Base-by-base conservation (phyloP, 78 protist species). In the Capsaspora owczarzaki region DNA sequence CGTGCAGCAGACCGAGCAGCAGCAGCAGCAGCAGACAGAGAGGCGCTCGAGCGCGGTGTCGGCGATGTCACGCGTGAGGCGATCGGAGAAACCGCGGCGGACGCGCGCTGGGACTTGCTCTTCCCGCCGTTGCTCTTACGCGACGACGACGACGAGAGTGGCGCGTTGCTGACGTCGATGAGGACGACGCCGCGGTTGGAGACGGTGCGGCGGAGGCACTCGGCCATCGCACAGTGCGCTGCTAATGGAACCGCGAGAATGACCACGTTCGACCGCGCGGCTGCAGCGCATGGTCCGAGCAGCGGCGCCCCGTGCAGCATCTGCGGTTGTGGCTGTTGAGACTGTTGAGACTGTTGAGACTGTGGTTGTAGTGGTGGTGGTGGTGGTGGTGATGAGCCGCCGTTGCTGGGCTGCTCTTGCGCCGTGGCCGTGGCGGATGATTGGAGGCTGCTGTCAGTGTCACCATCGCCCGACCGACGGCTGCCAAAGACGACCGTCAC, bases 141-240 rank as follows among this genome's bases (percentile, higher is more conserved):
- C n/a, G n/a, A n/a, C n/a, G n/a, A n/a, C n/a, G n/a, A n/a, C n/a
- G n/a, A n/a, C n/a, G n/a, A n/a, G 66, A 56, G 4, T 2, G 66
- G 66, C 35, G 66, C 66, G 14, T 56, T 56, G 66, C 66, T 56
- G 20, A 56, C 25, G 66, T 56, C 66, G 66, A 56, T 56, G 66
- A 56, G 12, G 66, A 56, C 16, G n/a, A n/a, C n/a, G n/a, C n/a
- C n/a, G n/a, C 56, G 10, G 12, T 56, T 56, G 12, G 35, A 25
- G 66, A 4, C 35, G 29, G n/a, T 16, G 66, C 4, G 66, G 35
- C 66, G 66, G 66, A 56, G 12, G 66, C 66, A 56, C 35, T 25
- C 4, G 20, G 66, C 66, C 20, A 56, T 29, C 66, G 66, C 2
- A 25, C 66, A 56, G 66, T 56, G 66, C 66, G 66, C 66, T 29